phyloP scores from a whole-genome alignment of 768 basidiomycete species.

The Pseudohyphozyma bogoriensis region DNA sequence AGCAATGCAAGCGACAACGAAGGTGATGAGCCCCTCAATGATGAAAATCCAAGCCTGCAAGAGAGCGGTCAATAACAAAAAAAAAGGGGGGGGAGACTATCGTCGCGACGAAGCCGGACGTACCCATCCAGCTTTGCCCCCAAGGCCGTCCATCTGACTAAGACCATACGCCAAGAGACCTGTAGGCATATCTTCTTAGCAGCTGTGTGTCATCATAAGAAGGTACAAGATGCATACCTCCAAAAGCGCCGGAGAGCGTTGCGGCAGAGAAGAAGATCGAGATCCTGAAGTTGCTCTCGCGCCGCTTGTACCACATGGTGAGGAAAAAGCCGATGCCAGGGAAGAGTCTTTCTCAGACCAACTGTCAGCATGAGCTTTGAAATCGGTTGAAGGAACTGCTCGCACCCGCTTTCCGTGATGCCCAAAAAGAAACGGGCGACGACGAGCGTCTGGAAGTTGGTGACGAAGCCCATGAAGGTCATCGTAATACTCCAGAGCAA shows the following conservation, averaged over 20 bases:
- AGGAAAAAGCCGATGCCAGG: constrained; percentile 39
- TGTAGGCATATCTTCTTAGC: no score
- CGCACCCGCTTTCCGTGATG: constrained; percentile 27
- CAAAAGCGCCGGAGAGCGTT: constrained; percentile 39
- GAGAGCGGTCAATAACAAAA: no score
- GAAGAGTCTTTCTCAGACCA: no score
- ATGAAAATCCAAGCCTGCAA: constrained; percentile 52
- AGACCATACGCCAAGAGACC: constrained; percentile 33
- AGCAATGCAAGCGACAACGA: constrained; percentile 35
- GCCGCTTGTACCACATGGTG: constrained; percentile 42
- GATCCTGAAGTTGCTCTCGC: constrained; percentile 9
- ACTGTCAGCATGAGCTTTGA: background rate
- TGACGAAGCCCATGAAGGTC: constrained; percentile 17
- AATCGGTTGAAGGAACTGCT: background rate
- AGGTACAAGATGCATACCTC: no score
- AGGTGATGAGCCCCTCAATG: constrained; percentile 40
- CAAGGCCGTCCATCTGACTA: constrained; percentile 29
- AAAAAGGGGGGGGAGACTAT: no score
- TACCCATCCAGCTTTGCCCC: constrained; percentile 37
- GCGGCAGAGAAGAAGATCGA: constrained; percentile 60
- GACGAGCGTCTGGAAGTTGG: constrained; percentile 20
- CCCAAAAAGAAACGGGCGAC: constrained; percentile 27
- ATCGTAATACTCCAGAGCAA: constrained; percentile 8
- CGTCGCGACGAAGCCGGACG: no score
- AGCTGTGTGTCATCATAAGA: no score